phyloP scores from a whole-genome alignment of 139 green algal species.

The Desmodesmus armatus region DNA sequence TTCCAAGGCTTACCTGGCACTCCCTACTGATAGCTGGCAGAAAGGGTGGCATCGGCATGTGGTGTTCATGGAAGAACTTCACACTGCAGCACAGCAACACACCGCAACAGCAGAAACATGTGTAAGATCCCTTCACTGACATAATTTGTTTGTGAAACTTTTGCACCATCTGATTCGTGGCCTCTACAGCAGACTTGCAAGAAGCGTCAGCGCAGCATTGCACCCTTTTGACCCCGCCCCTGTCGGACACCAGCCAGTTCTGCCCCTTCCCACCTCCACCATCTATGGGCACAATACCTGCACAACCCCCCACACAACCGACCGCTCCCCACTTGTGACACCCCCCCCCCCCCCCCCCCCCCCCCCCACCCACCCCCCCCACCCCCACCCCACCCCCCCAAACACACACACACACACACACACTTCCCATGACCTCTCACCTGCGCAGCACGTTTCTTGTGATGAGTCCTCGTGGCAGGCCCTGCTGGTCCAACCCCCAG shows the following conservation, averaged over 20 bases:
- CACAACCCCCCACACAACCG: too few relatives aligned
- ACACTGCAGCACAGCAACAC: neutral
- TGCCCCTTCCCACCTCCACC: too few relatives aligned
- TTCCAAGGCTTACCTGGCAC: neutral
- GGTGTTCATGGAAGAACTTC: constrained; percentile 23
- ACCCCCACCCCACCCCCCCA: neutral
- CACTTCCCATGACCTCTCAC: neutral
- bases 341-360: too few relatives aligned
- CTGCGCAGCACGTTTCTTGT: constrained; percentile 74
- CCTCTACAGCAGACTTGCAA: neutral
- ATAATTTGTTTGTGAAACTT: neutral
- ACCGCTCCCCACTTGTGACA: too few relatives aligned
- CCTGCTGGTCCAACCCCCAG: constrained; percentile 60
- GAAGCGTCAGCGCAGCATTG: neutral
- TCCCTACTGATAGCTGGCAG: neutral
- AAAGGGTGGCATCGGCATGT: constrained; percentile 8
- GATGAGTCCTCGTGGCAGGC: constrained; percentile 76
- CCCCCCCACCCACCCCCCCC: too few relatives aligned
- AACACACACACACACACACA: neutral
- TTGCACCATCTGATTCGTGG: neutral
- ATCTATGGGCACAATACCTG: too few relatives aligned
- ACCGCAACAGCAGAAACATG: neutral
- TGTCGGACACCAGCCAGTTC: too few relatives aligned
- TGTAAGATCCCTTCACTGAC: neutral
- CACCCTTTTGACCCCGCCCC: too few relatives aligned